Evolutionary conservation across 345 rosid genomes (phyloP).

Genomic region (Brassica cretica): DNA sequence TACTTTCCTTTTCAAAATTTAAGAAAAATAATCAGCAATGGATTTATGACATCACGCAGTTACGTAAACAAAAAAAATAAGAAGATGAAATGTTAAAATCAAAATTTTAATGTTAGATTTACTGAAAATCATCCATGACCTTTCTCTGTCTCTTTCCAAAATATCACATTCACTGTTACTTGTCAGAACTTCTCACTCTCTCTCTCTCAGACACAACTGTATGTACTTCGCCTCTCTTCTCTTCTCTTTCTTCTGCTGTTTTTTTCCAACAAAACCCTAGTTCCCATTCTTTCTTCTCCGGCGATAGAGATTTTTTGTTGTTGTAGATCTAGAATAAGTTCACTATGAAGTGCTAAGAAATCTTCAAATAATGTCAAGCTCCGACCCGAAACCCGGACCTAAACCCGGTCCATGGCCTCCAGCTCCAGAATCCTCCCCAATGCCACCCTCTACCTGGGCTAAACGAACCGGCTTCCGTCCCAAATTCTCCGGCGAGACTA

Average conservation of each 20-base stretch:
- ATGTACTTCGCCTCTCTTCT: slow-evolving; percentile 20
- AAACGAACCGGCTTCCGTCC: slow-evolving; percentile 90
- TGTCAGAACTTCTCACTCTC: slow-evolving; percentile 26
- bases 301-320: neutral
- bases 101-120: slow-evolving; percentile 10
- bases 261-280: slow-evolving; percentile 33
- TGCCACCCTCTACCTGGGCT: slow-evolving; percentile 96
- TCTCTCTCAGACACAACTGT: slow-evolving; percentile 24
- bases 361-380: slow-evolving; percentile 50
- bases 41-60: slow-evolving; percentile 29
- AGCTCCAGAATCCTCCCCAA: slow-evolving; percentile 66
- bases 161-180: slow-evolving; percentile 37
- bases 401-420: slow-evolving; percentile 79
- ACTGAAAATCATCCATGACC: slow-evolving; percentile 1
- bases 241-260: slow-evolving; percentile 8
- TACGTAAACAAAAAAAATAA: neutral
- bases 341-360: no score
- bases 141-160: neutral
- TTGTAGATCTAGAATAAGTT: slow-evolving; percentile 25
- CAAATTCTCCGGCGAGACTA: slow-evolving; percentile 92
- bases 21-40: neutral
- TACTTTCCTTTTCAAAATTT: neutral
- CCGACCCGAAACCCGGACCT: slow-evolving; percentile 70
- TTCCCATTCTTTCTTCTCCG: slow-evolving; percentile 19
- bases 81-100: slow-evolving; percentile 19